Percentiles rank a stretch among this genome's conserved stretches.
These are phyloP conservation scores for Yarrowia hollandica DNA, from an alignment of 805 yeast species.

Conservation along the genomic window DNA sequence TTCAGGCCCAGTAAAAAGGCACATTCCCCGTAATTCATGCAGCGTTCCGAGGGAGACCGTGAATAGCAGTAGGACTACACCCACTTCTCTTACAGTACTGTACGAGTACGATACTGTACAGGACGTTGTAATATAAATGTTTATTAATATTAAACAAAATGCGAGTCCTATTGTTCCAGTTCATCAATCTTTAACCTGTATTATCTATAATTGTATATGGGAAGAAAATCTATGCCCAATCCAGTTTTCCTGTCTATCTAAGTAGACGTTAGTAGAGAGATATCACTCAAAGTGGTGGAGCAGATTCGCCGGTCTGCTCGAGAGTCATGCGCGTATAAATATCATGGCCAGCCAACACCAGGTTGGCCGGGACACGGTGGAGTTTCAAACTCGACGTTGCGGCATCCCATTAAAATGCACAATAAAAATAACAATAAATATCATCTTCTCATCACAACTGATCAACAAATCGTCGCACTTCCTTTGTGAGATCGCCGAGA, in stretches of 20 bases:
- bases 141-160: no score
- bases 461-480: conserved; percentile 10
- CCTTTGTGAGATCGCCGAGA: conserved; percentile 15
- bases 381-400: conserved; percentile 1
- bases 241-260: conserved; percentile 27
- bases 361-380: conserved; percentile 10
- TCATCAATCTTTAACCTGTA: neutral
- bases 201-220: no score
- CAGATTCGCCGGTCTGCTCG: conserved; percentile 49
- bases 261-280: conserved; percentile 25
- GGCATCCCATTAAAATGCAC: conserved; percentile 4
- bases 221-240: conserved; percentile 24
- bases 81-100: no score
- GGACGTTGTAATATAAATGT: no score
- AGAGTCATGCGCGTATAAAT: conserved; percentile 23
- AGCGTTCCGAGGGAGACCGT: neutral
- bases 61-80: no score
- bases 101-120: no score
- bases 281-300: conserved; percentile 37
- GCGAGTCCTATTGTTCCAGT: no score
- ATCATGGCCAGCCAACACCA: conserved; percentile 1
- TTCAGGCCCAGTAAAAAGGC: neutral
- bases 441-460: conserved; percentile 4
- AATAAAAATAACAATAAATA: neutral
- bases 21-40: neutral